Percentiles rank a stretch among this genome's conserved stretches.
These are phyloP conservation scores for Euphrasia arctica DNA, from an alignment of 305 asterid genomes.

Conservation along the genomic window DNA sequence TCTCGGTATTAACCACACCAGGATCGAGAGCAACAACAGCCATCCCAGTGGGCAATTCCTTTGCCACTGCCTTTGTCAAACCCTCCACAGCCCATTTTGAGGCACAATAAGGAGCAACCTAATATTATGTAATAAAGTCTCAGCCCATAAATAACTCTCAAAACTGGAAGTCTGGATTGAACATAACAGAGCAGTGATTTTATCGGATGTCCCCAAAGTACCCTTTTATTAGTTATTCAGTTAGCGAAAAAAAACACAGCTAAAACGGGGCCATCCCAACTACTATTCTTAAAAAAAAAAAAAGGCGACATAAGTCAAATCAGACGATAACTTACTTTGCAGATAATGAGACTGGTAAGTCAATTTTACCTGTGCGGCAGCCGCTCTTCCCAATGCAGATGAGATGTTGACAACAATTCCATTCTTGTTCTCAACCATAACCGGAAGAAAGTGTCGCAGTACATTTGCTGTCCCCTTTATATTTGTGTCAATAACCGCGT, in stretches of 20 bases:
- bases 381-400: slow-evolving; percentile 99
- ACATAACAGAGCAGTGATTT: slow-evolving; percentile 11
- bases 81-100: slow-evolving; percentile 98
- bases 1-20: slow-evolving; percentile 84
- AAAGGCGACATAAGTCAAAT: not conserved
- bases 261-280: slow-evolving; percentile 18
- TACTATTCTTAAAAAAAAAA: not conserved
- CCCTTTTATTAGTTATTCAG: slow-evolving; percentile 19
- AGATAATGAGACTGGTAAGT: slow-evolving; percentile 17
- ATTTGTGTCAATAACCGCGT: slow-evolving; percentile 78
- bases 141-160: slow-evolving; percentile 23
- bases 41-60: slow-evolving; percentile 82
- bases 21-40: slow-evolving; percentile 87
- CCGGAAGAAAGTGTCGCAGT: slow-evolving; percentile 83
- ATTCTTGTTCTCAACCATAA: slow-evolving; percentile 74
- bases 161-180: slow-evolving; percentile 9
- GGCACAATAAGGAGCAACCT: slow-evolving; percentile 99
- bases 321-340: slow-evolving; percentile 4
- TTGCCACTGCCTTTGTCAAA: slow-evolving; percentile 75
- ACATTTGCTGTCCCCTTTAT: slow-evolving; percentile 78
- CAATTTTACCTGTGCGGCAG: slow-evolving; percentile 83
- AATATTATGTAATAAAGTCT: slow-evolving; percentile 26
- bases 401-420: slow-evolving; percentile 88
- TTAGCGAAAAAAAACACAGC: slow-evolving; percentile 18
- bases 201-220: not conserved